Evolutionary conservation across 1,284 basidiomycete genomes (phyloP).

Genomic region (Stygiomarasmius scandens): DNA sequence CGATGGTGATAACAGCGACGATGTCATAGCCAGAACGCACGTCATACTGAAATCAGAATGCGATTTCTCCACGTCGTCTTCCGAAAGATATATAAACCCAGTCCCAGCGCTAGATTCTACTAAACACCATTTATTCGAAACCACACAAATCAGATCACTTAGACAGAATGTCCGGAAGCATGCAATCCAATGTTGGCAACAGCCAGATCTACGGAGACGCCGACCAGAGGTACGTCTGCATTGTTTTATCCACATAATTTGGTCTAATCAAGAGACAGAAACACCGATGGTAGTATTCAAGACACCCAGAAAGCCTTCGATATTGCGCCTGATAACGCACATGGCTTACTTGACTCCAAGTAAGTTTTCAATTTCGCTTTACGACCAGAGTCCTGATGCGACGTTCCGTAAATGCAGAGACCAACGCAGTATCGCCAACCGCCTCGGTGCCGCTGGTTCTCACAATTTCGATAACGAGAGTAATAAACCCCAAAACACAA

Average conservation of each 20-base stretch:
- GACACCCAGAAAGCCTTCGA: slow-evolving; percentile 24
- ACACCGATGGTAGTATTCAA: not conserved
- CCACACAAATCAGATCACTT: not conserved
- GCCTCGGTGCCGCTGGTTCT: slow-evolving; percentile 36
- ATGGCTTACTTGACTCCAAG: slow-evolving; percentile 44
- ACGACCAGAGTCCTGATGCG: not conserved
- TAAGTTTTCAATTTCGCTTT: slow-evolving; percentile 22
- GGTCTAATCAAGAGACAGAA: slow-evolving; percentile 16
- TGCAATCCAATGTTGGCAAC: slow-evolving; percentile 52
- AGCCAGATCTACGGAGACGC: slow-evolving; percentile 44
- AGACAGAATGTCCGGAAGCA: slow-evolving; percentile 18
- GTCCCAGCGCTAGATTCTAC: not conserved
- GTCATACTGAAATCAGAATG: not conserved
- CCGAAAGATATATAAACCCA: not conserved
- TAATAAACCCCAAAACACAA: slow-evolving; percentile 30
- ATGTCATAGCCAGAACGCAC: not conserved
- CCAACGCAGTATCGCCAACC: slow-evolving; percentile 42
- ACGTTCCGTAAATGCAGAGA: slow-evolving; percentile 31
- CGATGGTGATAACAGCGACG: not conserved
- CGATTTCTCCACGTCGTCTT: not conserved
- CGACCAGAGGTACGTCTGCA: slow-evolving; percentile 40
- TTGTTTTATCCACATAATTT: not conserved
- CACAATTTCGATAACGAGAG: slow-evolving; percentile 25
- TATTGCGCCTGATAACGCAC: slow-evolving; percentile 32
- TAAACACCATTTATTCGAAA: not conserved